Evolutionary conservation across 495 filamentous ascomycete species (phyloP), one percentile per base, ranked within the genome.

Genomic region (Penicillium maclennaniae): DNA sequence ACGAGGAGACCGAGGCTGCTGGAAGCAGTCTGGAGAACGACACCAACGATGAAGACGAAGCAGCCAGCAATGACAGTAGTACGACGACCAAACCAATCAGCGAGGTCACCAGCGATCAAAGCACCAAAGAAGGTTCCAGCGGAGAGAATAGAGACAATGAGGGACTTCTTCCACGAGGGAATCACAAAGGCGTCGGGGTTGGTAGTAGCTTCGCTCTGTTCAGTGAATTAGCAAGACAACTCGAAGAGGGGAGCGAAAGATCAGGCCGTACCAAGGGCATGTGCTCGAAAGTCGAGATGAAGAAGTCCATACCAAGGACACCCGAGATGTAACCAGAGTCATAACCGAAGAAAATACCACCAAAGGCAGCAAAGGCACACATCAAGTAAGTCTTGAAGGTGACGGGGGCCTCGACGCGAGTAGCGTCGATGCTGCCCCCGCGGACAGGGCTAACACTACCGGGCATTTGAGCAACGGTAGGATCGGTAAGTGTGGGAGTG

Each of bases 111-210:
- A 25, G 83, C 85, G 43, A 87, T 77, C 49, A 90, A 64, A 51
- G 87, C 84, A 56, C 87, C 87, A 55, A 88, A 85, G 79, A 90
- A 89, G 51, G 87, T 89, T 60, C 87, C 87, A 59, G 77, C 79
- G 25, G 87, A 89, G 19, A 89, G 79, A 59, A 90, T 87, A 25
- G 86, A 87, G 56, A 83, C 83, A 60, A 87, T 87, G 27, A 89
- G 76, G 6, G 83, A 84, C 57, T 81, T 79, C 39, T 71, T 68
- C 43, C 65, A 75, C 10, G 77, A 69, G 4, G 74, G 68, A 21
- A 84, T 58, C 19, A 74, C 71, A 55, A 79, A 81, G 0, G 47
- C 46, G 0, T 61, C 58, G 10, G 55, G 39, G 34, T 58, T 49
- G 20, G 63, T 69, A 15, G 59, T 67, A 6, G 46, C 47, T 26